Evolutionary conservation across 1,284 basidiomycete species (phyloP).

Genomic region (Microbotryomycetes sp.): DNA sequence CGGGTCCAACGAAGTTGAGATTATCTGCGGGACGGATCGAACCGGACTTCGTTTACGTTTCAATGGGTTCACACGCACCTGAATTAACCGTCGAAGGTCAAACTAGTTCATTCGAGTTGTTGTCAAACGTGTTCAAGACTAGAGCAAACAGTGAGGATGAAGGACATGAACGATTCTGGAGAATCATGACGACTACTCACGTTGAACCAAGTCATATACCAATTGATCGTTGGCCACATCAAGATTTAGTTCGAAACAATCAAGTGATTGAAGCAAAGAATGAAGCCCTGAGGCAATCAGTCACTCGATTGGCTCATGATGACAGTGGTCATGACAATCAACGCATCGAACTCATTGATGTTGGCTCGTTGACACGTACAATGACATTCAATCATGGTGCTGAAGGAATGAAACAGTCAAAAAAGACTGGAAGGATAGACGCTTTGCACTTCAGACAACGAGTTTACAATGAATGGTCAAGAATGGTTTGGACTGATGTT

Average conservation of each 20-base stretch:
- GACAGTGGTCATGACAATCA: background rate
- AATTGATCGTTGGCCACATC: constrained; percentile 25
- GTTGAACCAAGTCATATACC: constrained; percentile 27
- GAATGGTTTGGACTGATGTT: constrained; percentile 26
- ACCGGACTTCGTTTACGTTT: constrained; percentile 9
- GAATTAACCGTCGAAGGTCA: constrained; percentile 11
- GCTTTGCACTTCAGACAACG: constrained; percentile 25
- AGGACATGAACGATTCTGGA: background rate
- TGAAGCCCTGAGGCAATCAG: background rate
- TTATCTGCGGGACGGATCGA: background rate
- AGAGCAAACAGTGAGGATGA: background rate
- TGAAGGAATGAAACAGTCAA: constrained; percentile 16
- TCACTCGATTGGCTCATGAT: constrained; percentile 1
- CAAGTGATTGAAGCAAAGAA: constrained; percentile 25
- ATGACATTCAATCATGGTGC: constrained; percentile 8
- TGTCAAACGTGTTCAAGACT: constrained; percentile 1
- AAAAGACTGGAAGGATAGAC: constrained; percentile 9
- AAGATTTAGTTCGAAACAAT: constrained; percentile 27
- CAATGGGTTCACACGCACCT: constrained; percentile 25
- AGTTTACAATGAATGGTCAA: constrained; percentile 26
- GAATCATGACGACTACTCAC: constrained; percentile 23
- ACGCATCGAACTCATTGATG: constrained; percentile 18
- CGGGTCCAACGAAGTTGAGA: background rate
- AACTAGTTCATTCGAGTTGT: constrained; percentile 10
- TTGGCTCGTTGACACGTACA: constrained; percentile 17